Conservation (phyloP, 257 asterid species). For the Solanum ossicruentum region DNA sequence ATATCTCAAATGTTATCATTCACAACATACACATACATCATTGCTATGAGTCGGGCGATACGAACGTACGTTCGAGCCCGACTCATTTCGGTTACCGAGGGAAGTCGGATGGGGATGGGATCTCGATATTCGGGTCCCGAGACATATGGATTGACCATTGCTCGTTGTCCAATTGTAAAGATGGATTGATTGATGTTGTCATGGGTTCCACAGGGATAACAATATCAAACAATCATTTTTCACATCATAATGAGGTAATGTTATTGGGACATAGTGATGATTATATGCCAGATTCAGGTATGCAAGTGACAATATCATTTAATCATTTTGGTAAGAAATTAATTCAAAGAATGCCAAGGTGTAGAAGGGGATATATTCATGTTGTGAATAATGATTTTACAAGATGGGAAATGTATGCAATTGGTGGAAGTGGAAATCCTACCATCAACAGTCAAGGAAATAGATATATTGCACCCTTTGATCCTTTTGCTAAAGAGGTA, state of each 20-base stretch:
- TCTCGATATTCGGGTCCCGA: slow-evolving; percentile 44
- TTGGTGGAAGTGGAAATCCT: slow-evolving; percentile 75
- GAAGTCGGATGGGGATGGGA: slow-evolving; percentile 60
- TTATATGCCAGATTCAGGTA: slow-evolving; percentile 59
- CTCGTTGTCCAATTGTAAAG: slow-evolving; percentile 51
- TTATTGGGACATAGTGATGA: slow-evolving; percentile 61
- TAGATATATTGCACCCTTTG: slow-evolving; percentile 51
- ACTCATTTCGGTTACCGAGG: slow-evolving; percentile 58
- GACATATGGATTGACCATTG: slow-evolving; percentile 78
- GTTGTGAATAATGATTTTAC: slow-evolving; percentile 72
- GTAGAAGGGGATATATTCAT: slow-evolving; percentile 67
- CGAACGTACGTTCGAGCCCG: slow-evolving; percentile 56
- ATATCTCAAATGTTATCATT: slow-evolving; percentile 43
- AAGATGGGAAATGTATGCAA: slow-evolving; percentile 80
- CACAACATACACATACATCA: slow-evolving; percentile 61
- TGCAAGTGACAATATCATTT: slow-evolving; percentile 76
- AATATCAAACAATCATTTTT: slow-evolving; percentile 46
- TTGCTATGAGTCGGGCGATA: slow-evolving; percentile 48
- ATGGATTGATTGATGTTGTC: slow-evolving; percentile 54
- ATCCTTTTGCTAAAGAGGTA: slow-evolving; percentile 68
- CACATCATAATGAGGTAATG: slow-evolving; percentile 70
- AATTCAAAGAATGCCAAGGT: slow-evolving; percentile 73
- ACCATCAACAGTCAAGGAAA: slow-evolving; percentile 77
- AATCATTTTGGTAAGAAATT: slow-evolving; percentile 51
- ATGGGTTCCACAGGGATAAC: slow-evolving; percentile 76